These are phyloP conservation scores for Talaromyces adpressus DNA, from an alignment of 495 filamentous ascomycete genomes.

Conservation along the genomic window DNA sequence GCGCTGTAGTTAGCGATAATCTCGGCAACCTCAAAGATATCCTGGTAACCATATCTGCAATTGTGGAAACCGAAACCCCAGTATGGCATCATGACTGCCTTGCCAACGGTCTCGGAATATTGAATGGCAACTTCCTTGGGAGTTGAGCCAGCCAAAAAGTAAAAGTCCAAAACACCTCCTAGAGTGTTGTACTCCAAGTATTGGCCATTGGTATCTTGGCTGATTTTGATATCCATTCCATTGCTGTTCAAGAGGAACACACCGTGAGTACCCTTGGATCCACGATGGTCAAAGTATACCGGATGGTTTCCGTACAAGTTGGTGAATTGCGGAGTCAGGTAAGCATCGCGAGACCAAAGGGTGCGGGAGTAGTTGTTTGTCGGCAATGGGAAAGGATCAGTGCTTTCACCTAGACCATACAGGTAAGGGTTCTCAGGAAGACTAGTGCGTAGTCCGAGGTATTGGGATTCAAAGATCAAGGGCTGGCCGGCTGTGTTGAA, in stretches of 20 bases:
- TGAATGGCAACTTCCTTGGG: slow-evolving; percentile 67
- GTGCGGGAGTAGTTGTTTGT: slow-evolving; percentile 73
- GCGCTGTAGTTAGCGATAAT: slow-evolving; percentile 72
- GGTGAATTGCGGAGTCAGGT: slow-evolving; percentile 53
- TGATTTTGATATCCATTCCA: slow-evolving; percentile 83
- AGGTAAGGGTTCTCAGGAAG: slow-evolving; percentile 62
- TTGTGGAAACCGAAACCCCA: slow-evolving; percentile 83
- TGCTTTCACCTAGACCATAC: slow-evolving; percentile 78
- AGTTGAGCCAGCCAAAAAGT: slow-evolving; percentile 69
- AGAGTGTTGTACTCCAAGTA: slow-evolving; percentile 82
- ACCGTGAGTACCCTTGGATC: slow-evolving; percentile 60
- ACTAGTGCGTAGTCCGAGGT: slow-evolving; percentile 61
- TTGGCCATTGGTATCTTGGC: slow-evolving; percentile 53
- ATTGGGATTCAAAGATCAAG: slow-evolving; percentile 75
- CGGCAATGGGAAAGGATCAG: slow-evolving; percentile 63
- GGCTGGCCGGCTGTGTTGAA: slow-evolving; percentile 67
- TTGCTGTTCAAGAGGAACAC: slow-evolving; percentile 80
- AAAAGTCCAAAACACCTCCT: slow-evolving; percentile 77
- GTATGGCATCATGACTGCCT: slow-evolving; percentile 75
- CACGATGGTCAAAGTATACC: slow-evolving; percentile 75
- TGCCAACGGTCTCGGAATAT: slow-evolving; percentile 63
- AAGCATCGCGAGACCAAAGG: slow-evolving; percentile 73
- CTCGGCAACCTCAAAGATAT: slow-evolving; percentile 72
- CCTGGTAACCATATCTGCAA: slow-evolving; percentile 74
- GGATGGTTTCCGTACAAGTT: slow-evolving; percentile 84